Percentiles rank a stretch among this genome's conserved stretches.
phyloP scores from a whole-genome alignment of 345 rosid species.

The Angophora floribunda region DNA sequence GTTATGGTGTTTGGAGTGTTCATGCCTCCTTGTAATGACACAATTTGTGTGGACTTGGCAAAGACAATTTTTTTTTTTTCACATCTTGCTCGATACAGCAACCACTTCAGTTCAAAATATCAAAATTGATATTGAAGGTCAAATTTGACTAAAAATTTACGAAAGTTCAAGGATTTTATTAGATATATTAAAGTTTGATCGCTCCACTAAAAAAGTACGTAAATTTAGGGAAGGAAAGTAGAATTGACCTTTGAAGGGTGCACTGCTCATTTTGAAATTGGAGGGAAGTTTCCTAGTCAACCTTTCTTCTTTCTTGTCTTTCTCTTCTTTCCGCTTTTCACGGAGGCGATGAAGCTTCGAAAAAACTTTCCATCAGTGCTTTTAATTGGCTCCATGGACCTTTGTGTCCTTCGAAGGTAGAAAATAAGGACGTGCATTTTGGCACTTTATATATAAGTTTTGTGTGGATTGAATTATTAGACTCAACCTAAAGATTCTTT shows the following conservation, averaged over 20 bases:
- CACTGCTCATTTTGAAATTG: not conserved
- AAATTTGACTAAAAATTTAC: too few species aligned
- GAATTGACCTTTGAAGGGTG: too few species aligned
- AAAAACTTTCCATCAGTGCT: too few species aligned
- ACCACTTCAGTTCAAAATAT: not conserved
- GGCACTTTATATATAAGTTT: not conserved
- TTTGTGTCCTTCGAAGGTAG: not conserved
- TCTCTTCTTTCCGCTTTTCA: too few species aligned
- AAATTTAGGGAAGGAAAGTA: too few species aligned
- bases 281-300: not conserved
- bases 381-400: not conserved
- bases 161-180: too few species aligned
- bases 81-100: not conserved
- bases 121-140: not conserved
- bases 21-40: not conserved
- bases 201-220: not conserved
- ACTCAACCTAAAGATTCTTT: not conserved
- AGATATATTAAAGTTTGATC: not conserved
- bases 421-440: not conserved
- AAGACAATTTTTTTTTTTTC: not conserved
- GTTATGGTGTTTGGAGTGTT: too few species aligned
- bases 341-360: too few species aligned
- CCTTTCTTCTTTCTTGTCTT: too few species aligned
- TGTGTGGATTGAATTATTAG: fast-evolving
- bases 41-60: not conserved